Conservation (phyloP, 2,329 filamentous ascomycete genomes). For the Colletotrichum eremochloae region DNA sequence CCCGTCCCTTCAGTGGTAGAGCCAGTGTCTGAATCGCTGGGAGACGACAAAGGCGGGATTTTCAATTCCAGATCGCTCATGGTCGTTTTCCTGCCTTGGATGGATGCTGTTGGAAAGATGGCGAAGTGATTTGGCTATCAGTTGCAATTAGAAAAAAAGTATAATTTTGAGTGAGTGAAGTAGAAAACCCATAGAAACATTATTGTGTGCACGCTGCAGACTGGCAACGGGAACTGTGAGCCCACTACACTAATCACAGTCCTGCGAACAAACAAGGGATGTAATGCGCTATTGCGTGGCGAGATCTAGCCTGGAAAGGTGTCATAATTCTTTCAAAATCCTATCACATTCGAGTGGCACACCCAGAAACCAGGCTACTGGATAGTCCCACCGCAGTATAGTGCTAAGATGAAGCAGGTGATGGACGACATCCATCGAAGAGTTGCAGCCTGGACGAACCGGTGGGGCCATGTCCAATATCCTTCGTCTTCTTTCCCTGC, state of each 20-base stretch:
- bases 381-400: neutral
- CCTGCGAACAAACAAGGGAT: neutral
- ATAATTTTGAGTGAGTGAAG: neutral
- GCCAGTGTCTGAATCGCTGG: neutral
- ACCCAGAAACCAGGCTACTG: conserved; percentile 11
- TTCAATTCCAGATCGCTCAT: neutral
- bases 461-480: neutral
- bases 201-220: neutral
- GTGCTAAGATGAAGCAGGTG: neutral
- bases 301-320: neutral
- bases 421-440: neutral
- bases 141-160: too few species aligned
- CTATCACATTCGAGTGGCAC: conserved; percentile 6
- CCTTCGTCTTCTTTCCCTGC: neutral
- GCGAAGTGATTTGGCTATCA: too few species aligned
- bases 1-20: neutral
- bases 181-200: neutral
- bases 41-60: neutral
- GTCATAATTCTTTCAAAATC: neutral
- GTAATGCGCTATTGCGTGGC: neutral
- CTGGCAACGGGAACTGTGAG: neutral
- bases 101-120: neutral
- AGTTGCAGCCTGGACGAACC: conserved; percentile 2
- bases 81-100: neutral
- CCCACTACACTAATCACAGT: too few species aligned